Conservation (phyloP, 306 rosid genomes). For the Alnus glutinosa region DNA sequence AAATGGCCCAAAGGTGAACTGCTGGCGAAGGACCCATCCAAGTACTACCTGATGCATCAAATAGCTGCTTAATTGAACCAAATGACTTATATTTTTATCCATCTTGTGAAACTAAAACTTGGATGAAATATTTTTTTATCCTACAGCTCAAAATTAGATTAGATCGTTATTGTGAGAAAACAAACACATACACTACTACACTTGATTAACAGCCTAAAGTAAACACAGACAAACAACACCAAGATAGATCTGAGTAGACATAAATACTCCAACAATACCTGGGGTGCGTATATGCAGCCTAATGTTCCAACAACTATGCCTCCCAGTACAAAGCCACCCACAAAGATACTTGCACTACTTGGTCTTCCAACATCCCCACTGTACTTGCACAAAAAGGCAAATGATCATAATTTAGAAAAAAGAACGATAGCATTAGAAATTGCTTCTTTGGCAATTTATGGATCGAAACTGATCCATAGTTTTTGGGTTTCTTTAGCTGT, state of each 20-base stretch:
- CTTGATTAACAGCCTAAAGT: neutral
- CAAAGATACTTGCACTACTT: slow-evolving; percentile 45
- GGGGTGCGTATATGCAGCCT: slow-evolving; percentile 63
- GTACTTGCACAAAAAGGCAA: slow-evolving; percentile 22
- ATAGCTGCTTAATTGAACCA: neutral
- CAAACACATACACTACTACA: neutral
- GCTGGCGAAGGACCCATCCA: neutral
- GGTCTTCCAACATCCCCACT: slow-evolving; percentile 49
- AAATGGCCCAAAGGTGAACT: neutral
- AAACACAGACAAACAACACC: neutral
- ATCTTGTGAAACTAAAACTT: neutral
- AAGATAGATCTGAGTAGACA: no score
- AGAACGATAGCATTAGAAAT: slow-evolving; percentile 27
- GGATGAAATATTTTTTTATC: neutral
- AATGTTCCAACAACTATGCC: slow-evolving; percentile 63
- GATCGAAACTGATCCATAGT: slow-evolving; percentile 48
- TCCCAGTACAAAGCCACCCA: slow-evolving; percentile 69
- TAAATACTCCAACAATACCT: slow-evolving; percentile 39
- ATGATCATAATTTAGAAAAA: slow-evolving; percentile 3
- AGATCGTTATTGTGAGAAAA: neutral
- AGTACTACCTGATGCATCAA: neutral
- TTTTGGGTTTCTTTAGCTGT: slow-evolving; percentile 49
- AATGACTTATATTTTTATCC: neutral
- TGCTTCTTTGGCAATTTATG: slow-evolving; percentile 43
- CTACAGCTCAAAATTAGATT: neutral